phyloP scores from a whole-genome alignment of 2,329 filamentous ascomycete genomes.

The Lachnellula suecica region DNA sequence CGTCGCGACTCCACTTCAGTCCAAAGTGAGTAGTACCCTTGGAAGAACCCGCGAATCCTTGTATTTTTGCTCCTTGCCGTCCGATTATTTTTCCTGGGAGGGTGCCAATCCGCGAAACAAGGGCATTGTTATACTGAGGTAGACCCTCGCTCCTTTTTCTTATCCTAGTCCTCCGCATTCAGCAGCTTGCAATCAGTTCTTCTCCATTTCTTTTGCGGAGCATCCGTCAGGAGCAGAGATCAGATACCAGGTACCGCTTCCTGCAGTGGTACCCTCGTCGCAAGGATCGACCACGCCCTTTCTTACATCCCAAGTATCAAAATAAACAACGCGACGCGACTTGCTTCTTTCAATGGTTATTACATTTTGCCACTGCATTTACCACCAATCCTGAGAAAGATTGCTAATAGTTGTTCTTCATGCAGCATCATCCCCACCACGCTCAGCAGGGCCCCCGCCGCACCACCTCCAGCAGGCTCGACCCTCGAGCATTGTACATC shows the following conservation, averaged over 20 bases:
- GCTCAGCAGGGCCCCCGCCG: conserved; percentile 67
- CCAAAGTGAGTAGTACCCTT: conserved; percentile 15
- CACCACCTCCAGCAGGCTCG: conserved; percentile 69
- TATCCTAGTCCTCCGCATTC: conserved; percentile 21
- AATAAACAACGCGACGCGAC: conserved; percentile 34
- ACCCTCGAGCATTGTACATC: conserved; percentile 71
- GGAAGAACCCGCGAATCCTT: too few species aligned
- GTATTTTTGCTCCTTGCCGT: conserved; percentile 21
- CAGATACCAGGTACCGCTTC: conserved; percentile 28
- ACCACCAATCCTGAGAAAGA: conserved; percentile 16
- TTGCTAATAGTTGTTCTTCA: conserved; percentile 29
- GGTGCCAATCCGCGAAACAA: conserved; percentile 15
- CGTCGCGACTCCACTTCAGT: conserved; percentile 28
- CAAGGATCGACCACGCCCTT: conserved; percentile 30
- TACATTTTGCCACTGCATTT: conserved; percentile 28
- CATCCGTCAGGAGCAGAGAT: conserved; percentile 28
- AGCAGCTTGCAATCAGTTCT: conserved; percentile 15
- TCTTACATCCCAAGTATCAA: conserved; percentile 29
- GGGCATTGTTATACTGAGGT: conserved; percentile 33
- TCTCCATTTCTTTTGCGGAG: conserved; percentile 20
- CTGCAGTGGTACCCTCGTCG: conserved; percentile 33
- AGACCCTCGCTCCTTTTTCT: conserved; percentile 32
- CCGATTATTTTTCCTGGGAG: conserved; percentile 30
- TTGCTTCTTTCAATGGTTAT: conserved; percentile 33
- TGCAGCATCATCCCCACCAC: conserved; percentile 75